Percentiles rank a stretch among this genome's conserved stretches.
Evolutionary conservation across 2,329 filamentous ascomycete genomes (phyloP).

Genomic region (Purpureocillium takamizusanense): DNA sequence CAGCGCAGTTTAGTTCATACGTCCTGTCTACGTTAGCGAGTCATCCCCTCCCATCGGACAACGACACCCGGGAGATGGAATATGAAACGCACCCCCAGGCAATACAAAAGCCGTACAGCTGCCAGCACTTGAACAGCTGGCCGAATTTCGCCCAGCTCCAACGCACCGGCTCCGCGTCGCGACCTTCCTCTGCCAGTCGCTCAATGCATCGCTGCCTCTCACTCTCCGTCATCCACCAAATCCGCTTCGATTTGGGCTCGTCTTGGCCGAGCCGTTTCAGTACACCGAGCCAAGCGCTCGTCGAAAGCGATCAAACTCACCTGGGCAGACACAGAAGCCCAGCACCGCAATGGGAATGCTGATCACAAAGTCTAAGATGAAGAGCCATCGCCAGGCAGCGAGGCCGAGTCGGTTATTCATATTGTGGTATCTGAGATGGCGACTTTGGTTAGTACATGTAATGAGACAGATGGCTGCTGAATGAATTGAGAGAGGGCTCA

Average conservation of each 20-base stretch:
- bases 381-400: conserved; percentile 27
- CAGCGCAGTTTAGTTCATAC: conserved; percentile 5
- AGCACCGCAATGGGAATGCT: conserved; percentile 22
- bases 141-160: conserved; percentile 5
- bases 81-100: conserved; percentile 5
- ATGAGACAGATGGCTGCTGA: no score
- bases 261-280: neutral
- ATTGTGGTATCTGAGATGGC: conserved; percentile 3
- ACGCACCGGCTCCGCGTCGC: conserved; percentile 1
- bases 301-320: neutral
- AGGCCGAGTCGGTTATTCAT: conserved; percentile 25
- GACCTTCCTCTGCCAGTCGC: conserved; percentile 4
- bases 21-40: neutral
- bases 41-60: no score
- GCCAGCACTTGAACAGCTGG: conserved; percentile 4
- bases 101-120: conserved; percentile 6
- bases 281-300: no score
- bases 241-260: conserved; percentile 5
- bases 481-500: no score
- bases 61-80: no score
- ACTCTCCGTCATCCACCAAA: conserved; percentile 7
- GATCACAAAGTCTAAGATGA: conserved; percentile 27
- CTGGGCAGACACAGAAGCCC: conserved; percentile 4
- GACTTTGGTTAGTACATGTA: conserved; percentile 4
- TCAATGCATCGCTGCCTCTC: conserved; percentile 1